Evolutionary conservation across 2,329 filamentous ascomycete genomes (phyloP), one percentile per base, ranked within the genome.

Genomic region (Botryotinia convoluta): DNA sequence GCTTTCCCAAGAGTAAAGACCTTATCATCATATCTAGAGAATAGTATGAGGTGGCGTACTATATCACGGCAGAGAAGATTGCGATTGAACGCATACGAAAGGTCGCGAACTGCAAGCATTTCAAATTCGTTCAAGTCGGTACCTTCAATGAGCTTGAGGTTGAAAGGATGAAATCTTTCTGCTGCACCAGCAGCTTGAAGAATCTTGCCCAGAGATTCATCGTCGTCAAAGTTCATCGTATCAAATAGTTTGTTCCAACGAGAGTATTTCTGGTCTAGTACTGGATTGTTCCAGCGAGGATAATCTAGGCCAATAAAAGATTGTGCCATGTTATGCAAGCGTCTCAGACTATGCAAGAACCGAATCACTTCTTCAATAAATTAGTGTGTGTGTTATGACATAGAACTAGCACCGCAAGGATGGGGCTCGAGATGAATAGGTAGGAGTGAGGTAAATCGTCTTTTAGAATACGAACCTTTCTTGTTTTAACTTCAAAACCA

Each of bases 31-130:
- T 68, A n/a, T 16, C 64, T 29, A 3, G 48, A 54, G 4, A 68
- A 57, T 20, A 39, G 29, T 20, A 68, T 57, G 10, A 68, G 45
- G 14, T 68, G 48, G 26, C 48, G 48, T 2, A 68, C 26, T 18
- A 68, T 42, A 16, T 68, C 48, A 4, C 65, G 35, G 9, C 65
- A 57, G 26, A 68, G n/a, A 32, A 42, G 10, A 12, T 68, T 68
- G 5, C 48, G 48, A 18, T 68, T 68, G n/a, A 68, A 68, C 1
- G 65, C 65, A 26, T 68, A 68, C 29, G 65, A 57, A 32, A 68
- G n/a, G 6, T 68, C 65, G 20, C 65, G 48, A 29, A 68, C 35
- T 8, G 48, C 48, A 29, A 57, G 14, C 35, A 39, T 68, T 42
- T 68, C 65, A 32, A 18, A 20, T 22, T 68, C 35, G 18, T n/a